Conservation (phyloP, 371 early-diverging fungal genomes). For the Mucor velutinosus region DNA sequence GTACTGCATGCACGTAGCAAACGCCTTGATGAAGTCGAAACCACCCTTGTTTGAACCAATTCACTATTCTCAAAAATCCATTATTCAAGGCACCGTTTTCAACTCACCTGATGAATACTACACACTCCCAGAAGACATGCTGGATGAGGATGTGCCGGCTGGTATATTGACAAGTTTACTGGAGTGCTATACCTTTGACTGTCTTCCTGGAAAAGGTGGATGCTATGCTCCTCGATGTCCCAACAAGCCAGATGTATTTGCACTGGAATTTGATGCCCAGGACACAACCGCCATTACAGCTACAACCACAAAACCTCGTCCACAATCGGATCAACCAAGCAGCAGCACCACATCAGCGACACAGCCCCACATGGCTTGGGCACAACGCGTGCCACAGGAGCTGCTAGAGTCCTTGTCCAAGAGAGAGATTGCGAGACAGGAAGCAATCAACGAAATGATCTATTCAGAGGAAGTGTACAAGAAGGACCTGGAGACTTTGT, state of each 20-base stretch:
- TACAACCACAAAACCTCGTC: neutral
- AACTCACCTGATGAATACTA: constrained; percentile 49
- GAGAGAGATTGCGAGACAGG: constrained; percentile 87
- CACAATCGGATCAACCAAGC: constrained; percentile 3
- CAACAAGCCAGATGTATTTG: constrained; percentile 26
- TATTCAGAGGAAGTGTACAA: constrained; percentile 90
- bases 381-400: constrained; percentile 68
- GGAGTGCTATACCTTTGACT: constrained; percentile 38
- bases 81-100: constrained; percentile 35
- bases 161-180: constrained; percentile 40
- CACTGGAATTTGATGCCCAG: neutral
- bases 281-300: neutral
- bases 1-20: constrained; percentile 37
- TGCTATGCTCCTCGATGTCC: constrained; percentile 50
- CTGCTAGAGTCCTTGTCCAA: constrained; percentile 71
- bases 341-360: constrained; percentile 19
- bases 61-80: constrained; percentile 48
- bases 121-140: constrained; percentile 38
- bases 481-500: constrained; percentile 59
- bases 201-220: constrained; percentile 37
- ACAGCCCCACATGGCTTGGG: constrained; percentile 67
- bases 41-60: constrained; percentile 47
- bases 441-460: constrained; percentile 92
- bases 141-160: constrained; percentile 31
- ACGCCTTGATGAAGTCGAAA: constrained; percentile 37